Percentiles rank a stretch among this genome's conserved stretches.
Conservation (phyloP, 768 basidiomycete genomes). For the Lentinula aciculospora region DNA sequence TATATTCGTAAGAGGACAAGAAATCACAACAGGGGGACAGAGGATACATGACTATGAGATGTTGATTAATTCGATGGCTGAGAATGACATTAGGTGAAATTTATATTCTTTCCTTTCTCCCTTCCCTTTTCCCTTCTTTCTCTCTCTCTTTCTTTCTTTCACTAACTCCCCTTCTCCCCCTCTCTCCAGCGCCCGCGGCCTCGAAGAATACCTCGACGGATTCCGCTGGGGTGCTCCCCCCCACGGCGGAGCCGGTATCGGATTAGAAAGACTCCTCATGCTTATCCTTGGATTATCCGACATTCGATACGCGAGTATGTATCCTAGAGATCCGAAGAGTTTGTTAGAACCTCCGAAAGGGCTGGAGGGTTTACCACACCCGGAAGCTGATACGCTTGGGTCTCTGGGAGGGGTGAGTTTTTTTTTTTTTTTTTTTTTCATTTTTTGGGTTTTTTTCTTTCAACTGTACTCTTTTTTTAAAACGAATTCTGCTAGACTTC, state of each 20-base stretch:
- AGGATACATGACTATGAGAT: slow-evolving; percentile 41
- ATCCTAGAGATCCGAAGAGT: slow-evolving; percentile 39
- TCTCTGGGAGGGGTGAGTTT: not conserved
- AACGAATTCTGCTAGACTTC: too few relatives aligned
- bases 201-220: slow-evolving; percentile 41
- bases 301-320: slow-evolving; percentile 36
- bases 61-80: slow-evolving; percentile 32
- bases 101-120: too few relatives aligned
- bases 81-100: slow-evolving; percentile 30
- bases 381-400: not conserved
- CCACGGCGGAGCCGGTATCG: slow-evolving; percentile 46
- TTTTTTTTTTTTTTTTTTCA: not conserved
- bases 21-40: slow-evolving; percentile 50
- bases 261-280: slow-evolving; percentile 47
- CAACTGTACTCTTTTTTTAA: too few relatives aligned
- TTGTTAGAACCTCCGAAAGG: not conserved
- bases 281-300: slow-evolving; percentile 42
- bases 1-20: slow-evolving; percentile 52
- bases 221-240: slow-evolving; percentile 46
- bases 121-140: too few relatives aligned
- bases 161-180: not conserved
- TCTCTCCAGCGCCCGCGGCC: not conserved
- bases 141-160: slow-evolving; percentile 14
- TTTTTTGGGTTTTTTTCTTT: not conserved
- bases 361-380: not conserved